These are phyloP conservation scores for Hypoxylon sp. DNA, from an alignment of 2,329 filamentous ascomycete species.

Conservation along the genomic window DNA sequence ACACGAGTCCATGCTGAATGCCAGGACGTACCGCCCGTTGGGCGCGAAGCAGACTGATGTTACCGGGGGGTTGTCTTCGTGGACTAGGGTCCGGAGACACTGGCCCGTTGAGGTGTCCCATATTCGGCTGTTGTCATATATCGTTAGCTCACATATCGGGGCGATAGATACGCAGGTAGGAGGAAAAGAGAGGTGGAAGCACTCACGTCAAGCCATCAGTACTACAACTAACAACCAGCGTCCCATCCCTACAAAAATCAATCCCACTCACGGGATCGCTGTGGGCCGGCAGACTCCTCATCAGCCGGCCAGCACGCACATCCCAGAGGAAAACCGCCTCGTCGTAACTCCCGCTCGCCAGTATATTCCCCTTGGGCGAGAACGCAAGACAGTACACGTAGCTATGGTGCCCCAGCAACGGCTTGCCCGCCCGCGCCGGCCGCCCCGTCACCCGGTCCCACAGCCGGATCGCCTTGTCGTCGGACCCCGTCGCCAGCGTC, in stretches of 20 bases:
- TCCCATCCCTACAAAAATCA: constrained; percentile 93
- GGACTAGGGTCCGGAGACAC: constrained; percentile 92
- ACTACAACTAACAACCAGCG: constrained; percentile 90
- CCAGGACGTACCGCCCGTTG: constrained; percentile 93
- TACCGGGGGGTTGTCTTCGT: constrained; percentile 95
- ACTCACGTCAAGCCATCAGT: constrained; percentile 88
- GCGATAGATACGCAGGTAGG: not conserved
- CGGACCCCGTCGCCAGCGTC: constrained; percentile 89
- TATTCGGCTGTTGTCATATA: constrained; percentile 72
- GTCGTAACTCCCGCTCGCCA: constrained; percentile 95
- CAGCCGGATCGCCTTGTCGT: constrained; percentile 95
- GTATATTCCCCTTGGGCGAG: constrained; percentile 97
- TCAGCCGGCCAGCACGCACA: constrained; percentile 85
- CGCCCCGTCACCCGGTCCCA: constrained; percentile 82
- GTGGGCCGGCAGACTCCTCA: constrained; percentile 93
- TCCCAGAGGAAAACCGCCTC: constrained; percentile 99
- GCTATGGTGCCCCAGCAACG: constrained; percentile 90
- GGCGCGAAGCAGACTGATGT: constrained; percentile 92
- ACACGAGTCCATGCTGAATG: constrained; percentile 91
- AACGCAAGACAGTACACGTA: constrained; percentile 96
- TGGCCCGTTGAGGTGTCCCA: constrained; percentile 98
- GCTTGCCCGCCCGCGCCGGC: constrained; percentile 65
- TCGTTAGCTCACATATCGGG: not conserved
- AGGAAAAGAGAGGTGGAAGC: not conserved
- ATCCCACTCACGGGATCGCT: constrained; percentile 95